phyloP scores from a whole-genome alignment of 2,329 filamentous ascomycete species.

The Helotiales sp. region DNA sequence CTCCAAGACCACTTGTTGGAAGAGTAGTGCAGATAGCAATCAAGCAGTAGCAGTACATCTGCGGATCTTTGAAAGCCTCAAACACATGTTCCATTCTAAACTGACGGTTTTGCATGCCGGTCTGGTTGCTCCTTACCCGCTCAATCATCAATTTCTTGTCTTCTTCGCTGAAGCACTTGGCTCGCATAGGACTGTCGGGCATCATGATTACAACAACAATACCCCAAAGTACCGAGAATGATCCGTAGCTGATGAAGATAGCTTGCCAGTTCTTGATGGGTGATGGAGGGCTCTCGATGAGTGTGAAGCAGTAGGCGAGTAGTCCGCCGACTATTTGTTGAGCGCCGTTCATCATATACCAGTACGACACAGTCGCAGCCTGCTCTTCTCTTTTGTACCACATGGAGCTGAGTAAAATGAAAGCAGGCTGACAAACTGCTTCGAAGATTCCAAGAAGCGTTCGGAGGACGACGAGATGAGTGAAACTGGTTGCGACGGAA shows the following conservation, averaged over 20 bases:
- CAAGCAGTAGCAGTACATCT: slow-evolving; percentile 67
- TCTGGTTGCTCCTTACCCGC: slow-evolving; percentile 62
- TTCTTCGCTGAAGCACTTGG: slow-evolving; percentile 47
- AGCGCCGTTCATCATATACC: slow-evolving; percentile 76
- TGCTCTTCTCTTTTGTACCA: slow-evolving; percentile 78
- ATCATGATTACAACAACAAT: slow-evolving; percentile 51
- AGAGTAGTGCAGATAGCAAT: slow-evolving; percentile 75
- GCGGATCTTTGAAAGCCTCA: slow-evolving; percentile 64
- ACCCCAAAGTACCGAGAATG: slow-evolving; percentile 51
- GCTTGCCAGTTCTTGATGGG: slow-evolving; percentile 67
- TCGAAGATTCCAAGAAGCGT: slow-evolving; percentile 73
- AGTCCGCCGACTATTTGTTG: slow-evolving; percentile 70
- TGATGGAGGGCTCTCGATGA: slow-evolving; percentile 52
- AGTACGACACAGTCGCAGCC: slow-evolving; percentile 62
- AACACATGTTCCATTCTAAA: slow-evolving; percentile 56
- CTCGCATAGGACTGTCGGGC: slow-evolving; percentile 57
- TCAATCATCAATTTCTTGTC: slow-evolving; percentile 55
- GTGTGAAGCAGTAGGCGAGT: slow-evolving; percentile 64
- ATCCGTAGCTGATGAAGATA: slow-evolving; percentile 53
- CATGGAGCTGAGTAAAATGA: slow-evolving; percentile 68
- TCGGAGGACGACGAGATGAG: slow-evolving; percentile 64
- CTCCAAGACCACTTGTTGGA: slow-evolving; percentile 73
- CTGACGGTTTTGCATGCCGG: slow-evolving; percentile 57
- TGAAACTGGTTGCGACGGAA: slow-evolving; percentile 64
- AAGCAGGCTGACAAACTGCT: slow-evolving; percentile 69